Evolutionary conservation across 306 rosid species (phyloP).

Genomic region (Cicer cuneatum): DNA sequence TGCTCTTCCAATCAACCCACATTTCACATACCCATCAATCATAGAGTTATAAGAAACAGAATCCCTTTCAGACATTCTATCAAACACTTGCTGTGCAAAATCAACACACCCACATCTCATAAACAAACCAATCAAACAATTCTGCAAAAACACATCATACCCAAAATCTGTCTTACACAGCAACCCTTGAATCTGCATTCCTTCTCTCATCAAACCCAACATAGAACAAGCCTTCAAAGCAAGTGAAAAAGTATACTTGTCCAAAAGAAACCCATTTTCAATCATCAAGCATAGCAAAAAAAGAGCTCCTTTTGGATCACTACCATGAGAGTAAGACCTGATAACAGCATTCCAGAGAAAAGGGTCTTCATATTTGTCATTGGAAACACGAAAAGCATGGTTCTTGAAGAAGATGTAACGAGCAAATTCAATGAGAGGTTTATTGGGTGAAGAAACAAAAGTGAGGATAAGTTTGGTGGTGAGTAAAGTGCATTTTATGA

Average conservation of each 20-base stretch:
- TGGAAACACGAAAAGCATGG: conserved; percentile 48
- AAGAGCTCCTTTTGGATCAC: conserved; percentile 62
- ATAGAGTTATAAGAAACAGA: conserved; percentile 75
- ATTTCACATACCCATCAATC: conserved; percentile 73
- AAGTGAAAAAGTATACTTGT: conserved; percentile 67
- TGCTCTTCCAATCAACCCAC: conserved; percentile 58
- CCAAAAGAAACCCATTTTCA: conserved; percentile 65
- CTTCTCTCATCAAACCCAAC: conserved; percentile 63
- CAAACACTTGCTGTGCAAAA: conserved; percentile 60
- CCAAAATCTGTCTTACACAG: conserved; percentile 61
- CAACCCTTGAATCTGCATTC: conserved; percentile 73
- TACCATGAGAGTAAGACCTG: conserved; percentile 79
- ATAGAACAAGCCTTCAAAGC: conserved; percentile 75
- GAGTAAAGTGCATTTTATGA: conserved; percentile 46
- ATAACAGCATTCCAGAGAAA: conserved; percentile 81
- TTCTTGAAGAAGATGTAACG: conserved; percentile 67
- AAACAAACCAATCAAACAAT: conserved; percentile 61
- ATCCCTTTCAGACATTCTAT: conserved; percentile 62
- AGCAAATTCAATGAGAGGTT: conserved; percentile 64
- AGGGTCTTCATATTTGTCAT: conserved; percentile 52
- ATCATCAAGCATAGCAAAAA: conserved; percentile 62
- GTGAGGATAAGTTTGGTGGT: conserved; percentile 63
- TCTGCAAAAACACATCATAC: conserved; percentile 63
- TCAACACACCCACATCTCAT: conserved; percentile 59
- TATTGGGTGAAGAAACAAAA: conserved; percentile 69